These are phyloP conservation scores for Aphanomyces stellatus DNA, from an alignment of 352 stramenopile species.

Conservation along the genomic window DNA sequence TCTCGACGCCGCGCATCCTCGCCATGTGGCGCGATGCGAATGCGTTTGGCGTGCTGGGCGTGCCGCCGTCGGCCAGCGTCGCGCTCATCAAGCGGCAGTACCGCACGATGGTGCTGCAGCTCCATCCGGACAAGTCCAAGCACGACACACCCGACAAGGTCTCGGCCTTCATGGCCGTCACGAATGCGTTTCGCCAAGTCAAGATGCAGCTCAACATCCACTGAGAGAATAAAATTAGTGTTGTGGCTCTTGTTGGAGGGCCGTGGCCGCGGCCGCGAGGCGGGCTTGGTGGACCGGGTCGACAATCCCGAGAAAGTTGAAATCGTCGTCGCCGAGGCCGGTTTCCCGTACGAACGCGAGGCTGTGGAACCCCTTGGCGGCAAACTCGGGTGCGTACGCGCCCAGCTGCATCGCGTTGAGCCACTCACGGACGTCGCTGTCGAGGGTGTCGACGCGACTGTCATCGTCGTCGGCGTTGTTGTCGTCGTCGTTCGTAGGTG, in stretches of 20 bases:
- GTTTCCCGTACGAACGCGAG: constrained; percentile 82
- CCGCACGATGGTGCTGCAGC: constrained; percentile 72
- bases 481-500: constrained; percentile 22
- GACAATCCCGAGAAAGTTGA: constrained; percentile 79
- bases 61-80: constrained; percentile 46
- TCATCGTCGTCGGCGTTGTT: too few species aligned
- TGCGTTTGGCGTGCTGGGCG: constrained; percentile 53
- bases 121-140: constrained; percentile 73
- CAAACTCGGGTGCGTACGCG: constrained; percentile 47
- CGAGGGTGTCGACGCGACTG: too few species aligned
- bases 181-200: constrained; percentile 35
- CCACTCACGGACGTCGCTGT: constrained; percentile 64
- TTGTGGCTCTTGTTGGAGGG: too few species aligned
- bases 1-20: constrained; percentile 1
- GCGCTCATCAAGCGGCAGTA: constrained; percentile 79
- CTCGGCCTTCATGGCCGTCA: constrained; percentile 73
- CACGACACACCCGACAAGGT: constrained; percentile 37
- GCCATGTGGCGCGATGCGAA: constrained; percentile 40
- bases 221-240: too few species aligned
- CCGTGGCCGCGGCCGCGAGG: constrained; percentile 49
- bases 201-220: not conserved
- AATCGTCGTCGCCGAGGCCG: constrained; percentile 70
- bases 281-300: constrained; percentile 46
- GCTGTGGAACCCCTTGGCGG: constrained; percentile 59
- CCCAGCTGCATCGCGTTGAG: constrained; percentile 48